A percentile compares a stretch with the other conserved stretches of the same genome.
Evolutionary conservation across 2,329 filamentous ascomycete species (phyloP).

Genomic region (Xylaria sp.): DNA sequence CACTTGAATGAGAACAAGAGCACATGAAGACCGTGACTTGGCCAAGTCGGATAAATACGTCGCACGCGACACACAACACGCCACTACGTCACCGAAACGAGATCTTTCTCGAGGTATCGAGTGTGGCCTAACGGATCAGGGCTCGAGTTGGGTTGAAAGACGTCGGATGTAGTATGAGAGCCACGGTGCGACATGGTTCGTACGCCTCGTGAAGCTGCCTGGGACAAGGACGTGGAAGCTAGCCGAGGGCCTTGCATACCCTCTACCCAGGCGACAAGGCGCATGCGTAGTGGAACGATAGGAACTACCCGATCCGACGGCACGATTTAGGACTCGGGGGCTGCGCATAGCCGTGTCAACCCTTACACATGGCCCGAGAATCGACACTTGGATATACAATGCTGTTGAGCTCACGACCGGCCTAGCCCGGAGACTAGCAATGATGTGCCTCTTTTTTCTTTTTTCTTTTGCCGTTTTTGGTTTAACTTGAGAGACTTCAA

Average conservation of each 20-base stretch:
- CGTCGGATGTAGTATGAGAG: constrained; percentile 20
- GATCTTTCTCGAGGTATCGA: neutral
- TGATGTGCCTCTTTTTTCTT: no score
- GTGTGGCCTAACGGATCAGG: constrained; percentile 15
- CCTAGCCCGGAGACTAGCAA: no score
- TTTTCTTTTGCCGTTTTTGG: no score
- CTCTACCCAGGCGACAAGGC: constrained; percentile 2
- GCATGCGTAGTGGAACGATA: constrained; percentile 16
- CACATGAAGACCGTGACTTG: neutral
- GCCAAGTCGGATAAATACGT: neutral
- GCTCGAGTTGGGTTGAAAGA: neutral
- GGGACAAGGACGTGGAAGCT: neutral
- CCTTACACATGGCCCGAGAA: no score
- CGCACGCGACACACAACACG: neutral
- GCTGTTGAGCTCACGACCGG: no score
- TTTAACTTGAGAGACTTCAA: no score
- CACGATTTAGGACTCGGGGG: constrained; percentile 3
- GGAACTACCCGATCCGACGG: constrained; percentile 22
- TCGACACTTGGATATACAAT: no score
- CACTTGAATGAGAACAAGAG: neutral
- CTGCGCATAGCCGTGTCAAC: no score
- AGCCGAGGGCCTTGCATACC: constrained; percentile 1
- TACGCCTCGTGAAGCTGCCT: neutral
- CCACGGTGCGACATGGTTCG: constrained; percentile 9
- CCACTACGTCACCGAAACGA: neutral